phyloP scores from a whole-genome alignment of 306 rosid genomes.

The Luffa aegyptiaca region DNA sequence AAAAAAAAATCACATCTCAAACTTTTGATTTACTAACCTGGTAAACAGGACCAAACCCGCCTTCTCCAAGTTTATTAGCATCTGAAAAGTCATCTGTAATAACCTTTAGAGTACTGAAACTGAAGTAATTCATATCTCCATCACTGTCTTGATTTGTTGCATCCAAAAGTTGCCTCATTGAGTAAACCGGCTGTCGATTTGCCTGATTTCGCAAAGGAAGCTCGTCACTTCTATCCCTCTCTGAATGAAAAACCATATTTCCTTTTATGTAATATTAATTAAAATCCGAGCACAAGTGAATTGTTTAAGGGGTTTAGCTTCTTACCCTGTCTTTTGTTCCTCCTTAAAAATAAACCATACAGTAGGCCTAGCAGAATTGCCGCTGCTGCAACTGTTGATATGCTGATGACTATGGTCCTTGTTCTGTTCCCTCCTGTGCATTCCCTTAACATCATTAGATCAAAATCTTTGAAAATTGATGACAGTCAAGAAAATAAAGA shows the following conservation, averaged over 20 bases:
- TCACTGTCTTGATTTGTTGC: neutral
- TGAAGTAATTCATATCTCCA: constrained; percentile 12
- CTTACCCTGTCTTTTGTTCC: constrained; percentile 5
- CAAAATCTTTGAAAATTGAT: neutral
- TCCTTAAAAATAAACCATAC: neutral
- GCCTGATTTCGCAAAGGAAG: neutral
- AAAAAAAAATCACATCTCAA: neutral
- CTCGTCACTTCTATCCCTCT: neutral
- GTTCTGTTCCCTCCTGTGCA: neutral
- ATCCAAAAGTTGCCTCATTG: neutral
- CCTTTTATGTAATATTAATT: neutral
- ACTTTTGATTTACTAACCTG: constrained; percentile 19
- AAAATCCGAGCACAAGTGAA: neutral
- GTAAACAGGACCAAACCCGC: constrained; percentile 57
- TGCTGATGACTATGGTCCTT: neutral
- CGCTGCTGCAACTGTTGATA: constrained; percentile 9
- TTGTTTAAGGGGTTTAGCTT: neutral
- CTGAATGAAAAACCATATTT: neutral
- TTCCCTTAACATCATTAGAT: neutral
- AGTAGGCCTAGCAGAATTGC: constrained; percentile 9
- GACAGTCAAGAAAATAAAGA: neutral
- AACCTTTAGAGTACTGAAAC: constrained; percentile 18
- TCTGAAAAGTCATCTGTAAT: constrained; percentile 38
- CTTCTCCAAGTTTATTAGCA: constrained; percentile 44
- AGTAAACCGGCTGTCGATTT: neutral